Evolutionary conservation across 352 stramenopile genomes (phyloP).

Genomic region (Phytophthora colocasiae): DNA sequence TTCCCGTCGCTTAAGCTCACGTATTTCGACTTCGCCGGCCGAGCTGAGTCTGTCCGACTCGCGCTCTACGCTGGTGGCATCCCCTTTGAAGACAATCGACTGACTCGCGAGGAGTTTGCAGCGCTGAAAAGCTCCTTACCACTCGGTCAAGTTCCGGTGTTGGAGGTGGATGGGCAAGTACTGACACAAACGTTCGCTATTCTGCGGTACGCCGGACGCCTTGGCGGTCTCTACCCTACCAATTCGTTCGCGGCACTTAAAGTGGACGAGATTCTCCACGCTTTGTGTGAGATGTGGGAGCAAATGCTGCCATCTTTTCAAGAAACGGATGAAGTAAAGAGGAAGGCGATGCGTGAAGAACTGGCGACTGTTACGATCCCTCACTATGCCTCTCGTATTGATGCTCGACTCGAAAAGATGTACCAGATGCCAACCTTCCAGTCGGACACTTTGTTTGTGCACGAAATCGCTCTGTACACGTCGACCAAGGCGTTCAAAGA

Average conservation of each 20-base stretch:
- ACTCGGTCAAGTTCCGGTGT: constrained; percentile 54
- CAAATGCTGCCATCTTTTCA: constrained; percentile 34
- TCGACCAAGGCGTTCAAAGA: constrained; percentile 34
- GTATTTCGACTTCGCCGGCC: constrained; percentile 54
- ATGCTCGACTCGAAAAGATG: constrained; percentile 44
- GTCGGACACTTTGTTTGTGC: constrained; percentile 37
- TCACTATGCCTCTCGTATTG: constrained; percentile 33
- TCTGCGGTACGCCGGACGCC: constrained; percentile 68
- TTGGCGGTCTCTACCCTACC: constrained; percentile 60
- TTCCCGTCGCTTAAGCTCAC: constrained; percentile 61
- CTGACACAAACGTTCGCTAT: constrained; percentile 71
- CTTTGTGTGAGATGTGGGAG: constrained; percentile 40
- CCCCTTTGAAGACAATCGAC: constrained; percentile 61
- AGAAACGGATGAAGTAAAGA: constrained; percentile 47
- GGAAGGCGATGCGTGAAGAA: constrained; percentile 42
- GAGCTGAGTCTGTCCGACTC: constrained; percentile 58
- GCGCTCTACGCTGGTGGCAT: constrained; percentile 62
- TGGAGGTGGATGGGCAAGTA: constrained; percentile 62
- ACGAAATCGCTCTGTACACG: constrained; percentile 45
- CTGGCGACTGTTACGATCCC: constrained; percentile 39
- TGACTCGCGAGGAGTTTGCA: constrained; percentile 44
- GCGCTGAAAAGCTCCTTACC: constrained; percentile 50
- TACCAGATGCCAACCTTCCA: constrained; percentile 42
- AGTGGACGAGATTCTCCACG: constrained; percentile 64
- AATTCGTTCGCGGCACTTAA: constrained; percentile 48